Base-by-base conservation (phyloP, 257 asterid genomes). In the Nicotiana sylvestris region DNA sequence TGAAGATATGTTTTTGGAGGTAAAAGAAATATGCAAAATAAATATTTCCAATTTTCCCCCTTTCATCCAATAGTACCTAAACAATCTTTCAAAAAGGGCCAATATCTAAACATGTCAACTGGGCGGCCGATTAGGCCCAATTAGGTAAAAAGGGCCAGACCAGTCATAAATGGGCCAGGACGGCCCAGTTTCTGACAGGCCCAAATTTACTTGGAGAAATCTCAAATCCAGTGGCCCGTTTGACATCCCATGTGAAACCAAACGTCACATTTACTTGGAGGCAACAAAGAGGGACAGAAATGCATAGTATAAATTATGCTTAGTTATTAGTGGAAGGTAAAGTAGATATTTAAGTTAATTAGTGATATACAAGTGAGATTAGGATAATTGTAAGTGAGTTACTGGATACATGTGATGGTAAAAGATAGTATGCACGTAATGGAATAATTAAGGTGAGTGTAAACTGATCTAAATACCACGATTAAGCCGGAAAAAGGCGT, bases 351-450 rank as follows among this genome's bases (percentile, higher is more conserved):
- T 60, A 60, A n/a, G 27, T 18, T 13, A 15, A 5, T 56, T 2
- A 56, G 9, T 6, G 2, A 37, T 37, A 37, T 16, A 56, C 4
- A 3, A 51, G 4, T 12, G 16, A 1, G 0, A 39, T 66, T 66
- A 8, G 13, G 15, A 66, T 33, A 3, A 66, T 32, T 8, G 2
- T 17, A 67, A 35, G 10, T 9, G 5, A 69, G 33, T 39, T 69
- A n/a, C 0, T 1, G 0, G 32, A 69, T 69, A 43, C 6, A 4
- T 43, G 12, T 21, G 15, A 3, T 0, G 65, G 29, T 58, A 5
- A 58, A 2, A 18, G 7, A 25, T 18, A 10, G 0, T 1, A 37
- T 0, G 10, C 4, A 25, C 5, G 7, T 1, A 0, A 4, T 25
- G 35, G 3, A 62, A 25, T 62, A 25, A 2, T 62, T 4, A 2